Evolutionary conservation across 176 grass and related monocot species (phyloP).

Genomic region (Juncus inflexus): DNA sequence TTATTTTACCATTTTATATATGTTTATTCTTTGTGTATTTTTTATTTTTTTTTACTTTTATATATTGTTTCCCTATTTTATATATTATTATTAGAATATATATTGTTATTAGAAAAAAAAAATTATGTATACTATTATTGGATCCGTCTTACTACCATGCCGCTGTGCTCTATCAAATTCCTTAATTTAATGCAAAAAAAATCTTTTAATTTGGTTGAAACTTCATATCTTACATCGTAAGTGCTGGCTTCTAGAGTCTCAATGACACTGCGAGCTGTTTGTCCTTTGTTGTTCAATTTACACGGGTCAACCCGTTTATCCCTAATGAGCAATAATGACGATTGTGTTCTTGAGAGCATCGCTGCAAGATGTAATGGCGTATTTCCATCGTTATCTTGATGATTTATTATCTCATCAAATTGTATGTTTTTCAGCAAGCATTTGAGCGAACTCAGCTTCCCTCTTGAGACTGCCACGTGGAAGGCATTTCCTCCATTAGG

Average conservation of each 20-base stretch:
- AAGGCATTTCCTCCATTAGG: background rate
- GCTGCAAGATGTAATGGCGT: slow-evolving; percentile 27
- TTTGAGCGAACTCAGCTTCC: background rate
- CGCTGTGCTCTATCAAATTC: no score
- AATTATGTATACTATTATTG: no score
- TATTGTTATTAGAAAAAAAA: no score
- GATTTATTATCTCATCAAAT: slow-evolving; percentile 2
- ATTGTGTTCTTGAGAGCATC: background rate
- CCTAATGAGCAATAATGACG: slow-evolving; percentile 1
- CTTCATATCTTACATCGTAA: slow-evolving; percentile 2
- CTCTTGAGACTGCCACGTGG: background rate
- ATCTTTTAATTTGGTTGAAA: background rate
- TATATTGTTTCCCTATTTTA: no score
- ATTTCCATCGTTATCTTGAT: background rate
- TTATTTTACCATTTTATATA: no score
- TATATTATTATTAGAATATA: no score
- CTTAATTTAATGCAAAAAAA: no score
- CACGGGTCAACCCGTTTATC: slow-evolving; percentile 12
- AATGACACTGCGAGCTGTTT: background rate
- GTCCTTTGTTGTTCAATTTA: slow-evolving; percentile 5
- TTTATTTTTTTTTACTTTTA: no score
- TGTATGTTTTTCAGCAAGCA: background rate
- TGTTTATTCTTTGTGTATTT: no score
- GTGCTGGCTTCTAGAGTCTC: background rate
- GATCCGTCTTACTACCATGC: no score